Conservation (phyloP, 768 basidiomycete genomes). For the Auricularia cornea region DNA sequence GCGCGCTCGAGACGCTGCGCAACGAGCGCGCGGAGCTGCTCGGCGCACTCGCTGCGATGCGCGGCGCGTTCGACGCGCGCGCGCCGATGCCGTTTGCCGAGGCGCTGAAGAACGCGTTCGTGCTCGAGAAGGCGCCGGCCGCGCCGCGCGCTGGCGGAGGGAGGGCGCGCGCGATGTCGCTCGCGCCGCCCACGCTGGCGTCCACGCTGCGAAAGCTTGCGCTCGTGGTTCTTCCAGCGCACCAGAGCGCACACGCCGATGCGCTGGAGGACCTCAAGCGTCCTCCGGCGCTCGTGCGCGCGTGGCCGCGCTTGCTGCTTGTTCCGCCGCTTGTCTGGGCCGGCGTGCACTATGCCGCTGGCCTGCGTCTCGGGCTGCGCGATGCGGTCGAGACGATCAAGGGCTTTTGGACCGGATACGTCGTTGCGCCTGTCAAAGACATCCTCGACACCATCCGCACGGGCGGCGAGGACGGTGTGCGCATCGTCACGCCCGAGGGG, state of each 20-base stretch:
- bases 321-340: conserved; percentile 56
- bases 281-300: conserved; percentile 56
- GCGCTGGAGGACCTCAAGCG: conserved; percentile 37
- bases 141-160: conserved; percentile 1
- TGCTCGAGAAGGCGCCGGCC: background rate
- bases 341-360: conserved; percentile 51
- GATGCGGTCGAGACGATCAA: conserved; percentile 58
- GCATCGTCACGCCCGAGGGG: conserved; percentile 70
- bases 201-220: conserved; percentile 4
- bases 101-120: background rate
- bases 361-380: conserved; percentile 43
- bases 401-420: conserved; percentile 75
- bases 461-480: conserved; percentile 61
- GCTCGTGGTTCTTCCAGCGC: conserved; percentile 2
- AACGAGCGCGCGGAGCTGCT: conserved; percentile 61
- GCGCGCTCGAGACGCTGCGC: conserved; percentile 51
- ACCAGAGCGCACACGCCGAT: conserved; percentile 11
- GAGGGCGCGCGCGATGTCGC: conserved; percentile 26
- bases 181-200: conserved; percentile 1
- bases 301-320: conserved; percentile 79
- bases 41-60: conserved; percentile 50
- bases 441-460: conserved; percentile 77
- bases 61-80: conserved; percentile 25
- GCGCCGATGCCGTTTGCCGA: background rate
- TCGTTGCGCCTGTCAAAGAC: conserved; percentile 76